Evolutionary conservation across 805 yeast species (phyloP).

Genomic region (Ogataea trehaloabstinens): DNA sequence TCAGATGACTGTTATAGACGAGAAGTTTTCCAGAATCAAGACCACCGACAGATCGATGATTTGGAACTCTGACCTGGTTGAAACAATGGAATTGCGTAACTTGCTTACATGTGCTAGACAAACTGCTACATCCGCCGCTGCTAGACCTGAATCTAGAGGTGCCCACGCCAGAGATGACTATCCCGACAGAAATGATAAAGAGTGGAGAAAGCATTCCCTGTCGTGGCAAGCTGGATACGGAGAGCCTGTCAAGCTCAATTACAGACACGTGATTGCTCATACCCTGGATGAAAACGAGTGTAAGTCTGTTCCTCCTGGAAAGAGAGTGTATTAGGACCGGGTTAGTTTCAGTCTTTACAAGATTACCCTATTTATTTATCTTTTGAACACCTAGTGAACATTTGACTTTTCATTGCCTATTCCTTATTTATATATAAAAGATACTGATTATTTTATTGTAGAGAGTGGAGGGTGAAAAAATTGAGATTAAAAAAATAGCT

Average conservation of each 20-base stretch:
- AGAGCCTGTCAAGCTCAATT: constrained; percentile 68
- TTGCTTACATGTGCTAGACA: constrained; percentile 95
- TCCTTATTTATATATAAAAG: not conserved
- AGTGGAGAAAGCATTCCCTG: constrained; percentile 97
- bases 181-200: constrained; percentile 91
- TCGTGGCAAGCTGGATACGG: constrained; percentile 83
- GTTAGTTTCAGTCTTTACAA: no score
- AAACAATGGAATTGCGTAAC: constrained; percentile 94
- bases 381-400: not conserved
- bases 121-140: constrained; percentile 92
- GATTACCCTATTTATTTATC: not conserved
- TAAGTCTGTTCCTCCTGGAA: constrained; percentile 94
- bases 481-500: no score
- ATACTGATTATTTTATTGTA: not conserved
- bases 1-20: constrained; percentile 73
- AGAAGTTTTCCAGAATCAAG: constrained; percentile 68
- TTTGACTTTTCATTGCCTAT: not conserved
- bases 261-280: constrained; percentile 79
- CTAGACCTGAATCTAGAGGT: constrained; percentile 97
- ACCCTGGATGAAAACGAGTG: constrained; percentile 92
- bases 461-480: no score
- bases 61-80: constrained; percentile 97
- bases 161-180: constrained; percentile 99
- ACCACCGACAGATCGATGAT: constrained; percentile 97
- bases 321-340: constrained; percentile 82